Conservation (phyloP, 345 rosid species). For the Pugionium dolabratum region DNA sequence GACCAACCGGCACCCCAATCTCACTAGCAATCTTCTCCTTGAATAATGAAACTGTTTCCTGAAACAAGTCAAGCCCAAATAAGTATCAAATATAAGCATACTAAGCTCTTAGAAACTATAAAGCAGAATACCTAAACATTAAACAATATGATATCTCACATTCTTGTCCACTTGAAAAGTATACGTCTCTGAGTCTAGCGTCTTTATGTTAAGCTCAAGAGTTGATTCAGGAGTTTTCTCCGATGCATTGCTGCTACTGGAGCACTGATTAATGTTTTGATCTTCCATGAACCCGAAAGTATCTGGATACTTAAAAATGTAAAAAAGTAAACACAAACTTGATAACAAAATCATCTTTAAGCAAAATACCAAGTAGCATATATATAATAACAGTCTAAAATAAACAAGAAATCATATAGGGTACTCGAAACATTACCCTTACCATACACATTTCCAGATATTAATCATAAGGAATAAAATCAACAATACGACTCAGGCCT, state of each 20-base stretch:
- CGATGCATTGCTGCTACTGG: conserved; percentile 49
- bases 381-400: too few species aligned
- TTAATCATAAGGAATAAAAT: too few species aligned
- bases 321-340: neutral
- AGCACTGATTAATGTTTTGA: conserved; percentile 50
- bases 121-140: too few species aligned
- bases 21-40: conserved; percentile 81
- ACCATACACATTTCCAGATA: too few species aligned
- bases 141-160: conserved; percentile 49
- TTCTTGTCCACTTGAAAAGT: conserved; percentile 69
- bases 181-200: conserved; percentile 73
- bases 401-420: too few species aligned
- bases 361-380: neutral
- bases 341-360: neutral
- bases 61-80: conserved; percentile 39
- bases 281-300: conserved; percentile 60
- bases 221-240: conserved; percentile 57
- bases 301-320: conserved; percentile 18
- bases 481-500: too few species aligned
- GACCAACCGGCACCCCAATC: conserved; percentile 79
- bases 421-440: too few species aligned
- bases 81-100: neutral
- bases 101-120: neutral
- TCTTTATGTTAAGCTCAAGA: conserved; percentile 80
- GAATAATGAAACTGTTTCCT: conserved; percentile 71